These are phyloP conservation scores for Coleophoma crateriformis DNA, from an alignment of 2,329 filamentous ascomycete species.

Conservation along the genomic window DNA sequence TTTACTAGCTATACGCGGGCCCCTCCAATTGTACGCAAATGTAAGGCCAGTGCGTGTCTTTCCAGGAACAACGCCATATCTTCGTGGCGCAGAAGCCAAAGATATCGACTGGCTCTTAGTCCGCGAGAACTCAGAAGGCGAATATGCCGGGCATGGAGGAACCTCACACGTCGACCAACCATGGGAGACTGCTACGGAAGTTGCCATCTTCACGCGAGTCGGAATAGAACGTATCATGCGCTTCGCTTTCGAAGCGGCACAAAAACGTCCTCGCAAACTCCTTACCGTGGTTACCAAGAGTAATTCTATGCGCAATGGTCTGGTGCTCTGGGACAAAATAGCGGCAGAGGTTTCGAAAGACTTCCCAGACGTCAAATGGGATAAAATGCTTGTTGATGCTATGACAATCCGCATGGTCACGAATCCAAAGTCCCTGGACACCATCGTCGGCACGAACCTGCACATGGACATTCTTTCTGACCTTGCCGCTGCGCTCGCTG, in stretches of 20 bases:
- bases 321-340: slow-evolving; percentile 63
- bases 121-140: slow-evolving; percentile 60
- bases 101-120: slow-evolving; percentile 60
- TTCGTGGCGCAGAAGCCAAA: slow-evolving; percentile 33
- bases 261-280: slow-evolving; percentile 43
- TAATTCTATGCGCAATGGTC: slow-evolving; percentile 57
- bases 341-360: slow-evolving; percentile 46
- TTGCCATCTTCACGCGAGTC: slow-evolving; percentile 54
- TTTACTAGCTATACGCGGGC: slow-evolving; percentile 40
- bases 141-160: slow-evolving; percentile 59
- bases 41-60: slow-evolving; percentile 55
- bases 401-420: slow-evolving; percentile 45
- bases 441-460: slow-evolving; percentile 56
- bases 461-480: slow-evolving; percentile 63
- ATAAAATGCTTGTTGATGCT: slow-evolving; percentile 59
- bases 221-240: slow-evolving; percentile 53
- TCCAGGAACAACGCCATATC: slow-evolving; percentile 47
- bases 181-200: slow-evolving; percentile 56
- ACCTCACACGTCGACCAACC: slow-evolving; percentile 48
- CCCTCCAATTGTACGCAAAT: slow-evolving; percentile 60
- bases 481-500: slow-evolving; percentile 61
- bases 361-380: slow-evolving; percentile 51
- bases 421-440: slow-evolving; percentile 50
- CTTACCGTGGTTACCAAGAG: slow-evolving; percentile 59
- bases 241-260: slow-evolving; percentile 54